A percentile compares a stretch with the other conserved stretches of the same genome.
Evolutionary conservation across 1,284 basidiomycete species (phyloP).

Genomic region (Marasmius oreades): DNA sequence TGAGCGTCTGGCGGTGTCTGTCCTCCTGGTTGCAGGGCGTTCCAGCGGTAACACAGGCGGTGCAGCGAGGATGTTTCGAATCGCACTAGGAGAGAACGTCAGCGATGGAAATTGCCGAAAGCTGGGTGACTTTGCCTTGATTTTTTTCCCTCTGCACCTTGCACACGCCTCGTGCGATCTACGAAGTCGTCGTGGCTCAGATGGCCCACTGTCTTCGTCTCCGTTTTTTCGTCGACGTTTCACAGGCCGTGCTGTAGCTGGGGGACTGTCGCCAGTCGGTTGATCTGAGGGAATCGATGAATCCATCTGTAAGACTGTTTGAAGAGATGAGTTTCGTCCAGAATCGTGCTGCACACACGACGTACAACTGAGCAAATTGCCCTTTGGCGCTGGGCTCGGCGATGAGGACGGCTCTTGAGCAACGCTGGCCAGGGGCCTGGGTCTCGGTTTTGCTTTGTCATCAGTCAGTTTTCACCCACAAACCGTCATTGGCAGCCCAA

Average conservation of each 20-base stretch:
- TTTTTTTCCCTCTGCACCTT: slow-evolving; percentile 88
- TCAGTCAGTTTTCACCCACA: neutral
- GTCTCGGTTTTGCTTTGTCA: slow-evolving; percentile 3
- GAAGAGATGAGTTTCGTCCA: slow-evolving; percentile 40
- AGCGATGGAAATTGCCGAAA: slow-evolving; percentile 64
- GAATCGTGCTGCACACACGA: slow-evolving; percentile 1
- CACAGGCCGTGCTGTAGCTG: slow-evolving; percentile 43
- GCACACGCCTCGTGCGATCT: slow-evolving; percentile 86
- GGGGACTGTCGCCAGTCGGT: neutral
- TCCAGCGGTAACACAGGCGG: slow-evolving; percentile 74
- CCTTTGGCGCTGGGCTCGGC: neutral
- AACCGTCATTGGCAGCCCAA: neutral
- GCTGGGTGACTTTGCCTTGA: slow-evolving; percentile 88
- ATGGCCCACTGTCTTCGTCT: slow-evolving; percentile 47
- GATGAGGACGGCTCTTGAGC: slow-evolving; percentile 9
- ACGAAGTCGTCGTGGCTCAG: slow-evolving; percentile 72
- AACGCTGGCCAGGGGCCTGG: slow-evolving; percentile 16
- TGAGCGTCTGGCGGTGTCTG: slow-evolving; percentile 77
- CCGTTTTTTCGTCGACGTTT: slow-evolving; percentile 54
- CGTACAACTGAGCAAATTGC: neutral
- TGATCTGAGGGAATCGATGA: slow-evolving; percentile 26
- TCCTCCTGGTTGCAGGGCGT: slow-evolving; percentile 80
- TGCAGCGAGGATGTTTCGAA: slow-evolving; percentile 80
- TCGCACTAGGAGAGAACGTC: slow-evolving; percentile 57
- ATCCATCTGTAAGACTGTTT: slow-evolving; percentile 64